A percentile compares a stretch with the other conserved stretches of the same genome.
phyloP scores from a whole-genome alignment of 139 green algal species.

The Edaphochlamys debaryana region DNA sequence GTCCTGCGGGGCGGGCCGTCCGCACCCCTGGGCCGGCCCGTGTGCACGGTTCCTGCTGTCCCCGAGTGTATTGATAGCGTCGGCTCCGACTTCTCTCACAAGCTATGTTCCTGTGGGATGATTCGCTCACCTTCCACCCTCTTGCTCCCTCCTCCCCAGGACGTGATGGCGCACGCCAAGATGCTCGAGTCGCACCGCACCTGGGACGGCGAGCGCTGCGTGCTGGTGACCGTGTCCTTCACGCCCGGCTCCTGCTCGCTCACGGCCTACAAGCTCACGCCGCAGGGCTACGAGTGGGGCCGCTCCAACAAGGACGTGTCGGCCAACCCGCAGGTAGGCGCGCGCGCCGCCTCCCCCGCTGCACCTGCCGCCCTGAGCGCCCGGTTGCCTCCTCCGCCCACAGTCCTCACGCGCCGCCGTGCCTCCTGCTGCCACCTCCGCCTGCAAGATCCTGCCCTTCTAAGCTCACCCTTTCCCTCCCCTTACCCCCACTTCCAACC shows the following conservation, averaged over 20 bases:
- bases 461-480: no score
- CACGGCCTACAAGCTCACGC: conserved; percentile 98
- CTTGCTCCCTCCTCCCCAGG: conserved; percentile 58
- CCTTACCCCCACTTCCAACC: no score
- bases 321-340: conserved; percentile 71
- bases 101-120: no score
- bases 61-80: no score
- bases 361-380: no score
- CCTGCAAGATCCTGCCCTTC: no score
- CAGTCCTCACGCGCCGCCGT: not conserved
- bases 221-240: conserved; percentile 95
- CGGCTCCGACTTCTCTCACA: no score
- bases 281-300: conserved; percentile 90
- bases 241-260: conserved; percentile 95
- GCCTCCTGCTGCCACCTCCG: not conserved
- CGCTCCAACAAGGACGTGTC: conserved; percentile 87
- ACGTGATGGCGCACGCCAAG: conserved; percentile 92
- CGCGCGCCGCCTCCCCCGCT: not conserved
- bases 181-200: conserved; percentile 93
- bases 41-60: no score
- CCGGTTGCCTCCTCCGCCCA: no score
- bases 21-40: no score
- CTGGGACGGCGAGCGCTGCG: conserved; percentile 97
- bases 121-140: not conserved
- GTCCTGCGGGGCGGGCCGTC: not conserved